phyloP scores from a whole-genome alignment of 805 yeast genomes.

The Candida koratica region DNA sequence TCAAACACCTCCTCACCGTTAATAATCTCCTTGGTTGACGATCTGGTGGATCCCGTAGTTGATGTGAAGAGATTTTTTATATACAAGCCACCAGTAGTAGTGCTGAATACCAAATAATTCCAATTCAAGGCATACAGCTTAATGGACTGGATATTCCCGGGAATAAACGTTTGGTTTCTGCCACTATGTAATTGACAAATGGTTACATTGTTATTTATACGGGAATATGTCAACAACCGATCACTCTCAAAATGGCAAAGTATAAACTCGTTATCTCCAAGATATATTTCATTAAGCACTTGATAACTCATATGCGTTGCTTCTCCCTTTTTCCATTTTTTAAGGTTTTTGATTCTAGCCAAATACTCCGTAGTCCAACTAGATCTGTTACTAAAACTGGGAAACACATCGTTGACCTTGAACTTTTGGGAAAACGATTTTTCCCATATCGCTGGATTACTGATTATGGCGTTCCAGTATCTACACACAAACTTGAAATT shows the following conservation, averaged over 20 bases:
- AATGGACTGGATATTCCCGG: slow-evolving; percentile 22
- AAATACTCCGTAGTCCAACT: slow-evolving; percentile 48
- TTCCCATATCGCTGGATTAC: slow-evolving; percentile 47
- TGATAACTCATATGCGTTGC: slow-evolving; percentile 27
- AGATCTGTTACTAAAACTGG: slow-evolving; percentile 42
- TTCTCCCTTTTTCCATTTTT: slow-evolving; percentile 38
- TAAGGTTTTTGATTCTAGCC: slow-evolving; percentile 29
- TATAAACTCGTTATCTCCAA: slow-evolving; percentile 18
- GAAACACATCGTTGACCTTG: slow-evolving; percentile 34
- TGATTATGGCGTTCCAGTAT: slow-evolving; percentile 43
- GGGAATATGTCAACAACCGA: slow-evolving; percentile 27
- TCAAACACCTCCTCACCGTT: slow-evolving; percentile 12
- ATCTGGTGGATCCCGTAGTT: slow-evolving; percentile 24
- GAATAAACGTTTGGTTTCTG: slow-evolving; percentile 35
- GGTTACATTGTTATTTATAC: slow-evolving; percentile 26
- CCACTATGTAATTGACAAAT: slow-evolving; percentile 33
- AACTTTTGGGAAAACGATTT: slow-evolving; percentile 40
- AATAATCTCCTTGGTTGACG: slow-evolving; percentile 19
- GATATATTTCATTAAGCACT: slow-evolving; percentile 23
- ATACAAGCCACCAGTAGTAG: slow-evolving; percentile 25
- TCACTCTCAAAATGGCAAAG: slow-evolving; percentile 25
- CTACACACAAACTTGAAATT: slow-evolving; percentile 43
- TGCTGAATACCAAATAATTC: slow-evolving; percentile 31
- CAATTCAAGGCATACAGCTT: slow-evolving; percentile 22
- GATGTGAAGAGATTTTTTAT: slow-evolving; percentile 33